These are phyloP conservation scores for Aspergillus quadrilineatus DNA, from an alignment of 2,329 filamentous ascomycete genomes.

Conservation along the genomic window DNA sequence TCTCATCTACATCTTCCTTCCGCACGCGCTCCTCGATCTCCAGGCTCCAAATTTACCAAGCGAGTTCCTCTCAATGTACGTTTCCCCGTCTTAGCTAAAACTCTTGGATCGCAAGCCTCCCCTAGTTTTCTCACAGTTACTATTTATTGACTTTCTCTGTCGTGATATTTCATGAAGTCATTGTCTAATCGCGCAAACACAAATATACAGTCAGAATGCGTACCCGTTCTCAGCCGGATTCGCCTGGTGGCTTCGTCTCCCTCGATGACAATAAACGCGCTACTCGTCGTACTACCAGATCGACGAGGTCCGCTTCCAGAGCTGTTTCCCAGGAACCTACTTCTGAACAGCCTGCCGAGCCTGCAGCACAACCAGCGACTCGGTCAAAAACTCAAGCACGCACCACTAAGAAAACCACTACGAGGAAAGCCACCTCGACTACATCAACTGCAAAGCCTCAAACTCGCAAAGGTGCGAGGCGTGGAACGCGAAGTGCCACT, in stretches of 20 bases:
- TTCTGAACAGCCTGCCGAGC: conserved; percentile 11
- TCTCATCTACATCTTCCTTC: not conserved
- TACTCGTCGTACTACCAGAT: conserved; percentile 23
- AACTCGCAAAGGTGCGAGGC: conserved; percentile 13
- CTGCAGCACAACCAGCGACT: conserved; percentile 14
- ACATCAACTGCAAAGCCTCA: conserved; percentile 13
- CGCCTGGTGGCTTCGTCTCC: conserved; percentile 34
- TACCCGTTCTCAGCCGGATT: conserved; percentile 39
- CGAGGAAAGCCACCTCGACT: conserved; percentile 10
- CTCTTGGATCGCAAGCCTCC: not conserved
- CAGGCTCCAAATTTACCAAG: conserved; percentile 4
- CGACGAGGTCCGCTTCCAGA: conserved; percentile 21
- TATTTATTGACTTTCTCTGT: not conserved
- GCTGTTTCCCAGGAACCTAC: conserved; percentile 4
- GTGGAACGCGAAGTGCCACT: conserved; percentile 17
- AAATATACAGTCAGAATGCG: conserved; percentile 30
- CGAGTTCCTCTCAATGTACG: not conserved
- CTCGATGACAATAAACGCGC: conserved; percentile 30
- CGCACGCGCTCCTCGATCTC: conserved; percentile 7
- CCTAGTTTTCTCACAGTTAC: not conserved
- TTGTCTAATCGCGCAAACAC: not conserved
- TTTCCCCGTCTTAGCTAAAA: not conserved
- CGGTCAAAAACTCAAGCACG: conserved; percentile 18
- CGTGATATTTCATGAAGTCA: not conserved
- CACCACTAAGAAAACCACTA: conserved; percentile 16